Percentiles rank a stretch among this genome's conserved stretches.
phyloP scores from a whole-genome alignment of 148 eudicot species.

The Bassia scoparia region DNA sequence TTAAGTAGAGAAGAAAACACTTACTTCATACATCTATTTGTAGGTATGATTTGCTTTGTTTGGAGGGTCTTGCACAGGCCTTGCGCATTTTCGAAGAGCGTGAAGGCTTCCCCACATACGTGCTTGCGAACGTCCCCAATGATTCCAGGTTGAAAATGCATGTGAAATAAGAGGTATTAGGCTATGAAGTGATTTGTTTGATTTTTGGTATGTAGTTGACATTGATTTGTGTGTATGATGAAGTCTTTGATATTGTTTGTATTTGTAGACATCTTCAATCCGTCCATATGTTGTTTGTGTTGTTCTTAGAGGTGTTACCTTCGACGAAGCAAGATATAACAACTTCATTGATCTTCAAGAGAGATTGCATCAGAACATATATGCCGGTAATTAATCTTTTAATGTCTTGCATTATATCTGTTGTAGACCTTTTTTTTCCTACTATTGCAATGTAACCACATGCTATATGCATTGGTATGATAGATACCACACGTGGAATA shows the following conservation, averaged over 20 bases:
- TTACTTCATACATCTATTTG: too few relatives aligned
- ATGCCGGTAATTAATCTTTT: slow-evolving; percentile 57
- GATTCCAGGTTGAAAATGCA: slow-evolving; percentile 77
- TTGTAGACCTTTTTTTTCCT: not conserved
- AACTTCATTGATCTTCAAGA: slow-evolving; percentile 99
- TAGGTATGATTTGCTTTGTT: slow-evolving; percentile 97
- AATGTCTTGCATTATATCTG: not conserved
- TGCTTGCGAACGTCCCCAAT: slow-evolving; percentile 36
- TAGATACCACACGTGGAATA: too few relatives aligned
- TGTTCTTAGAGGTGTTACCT: slow-evolving; percentile 80
- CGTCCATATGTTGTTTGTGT: slow-evolving; percentile 91
- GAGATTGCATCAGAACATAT: slow-evolving; percentile 93
- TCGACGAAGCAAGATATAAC: slow-evolving; percentile 83
- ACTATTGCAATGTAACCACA: too few relatives aligned
- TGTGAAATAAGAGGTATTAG: slow-evolving; percentile 80
- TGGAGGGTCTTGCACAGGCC: slow-evolving; percentile 85
- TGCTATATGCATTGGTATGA: too few relatives aligned
- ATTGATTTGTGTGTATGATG: not conserved
- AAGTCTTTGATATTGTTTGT: slow-evolving; percentile 7
- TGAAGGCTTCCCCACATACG: slow-evolving; percentile 67
- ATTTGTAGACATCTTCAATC: slow-evolving; percentile 59
- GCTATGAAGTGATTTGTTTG: not conserved
- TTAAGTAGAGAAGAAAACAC: not conserved
- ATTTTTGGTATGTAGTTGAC: not conserved
- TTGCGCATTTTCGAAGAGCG: slow-evolving; percentile 68